Base-by-base conservation (phyloP, 2,329 filamentous ascomycete species). In the Botrytis deweyae region DNA sequence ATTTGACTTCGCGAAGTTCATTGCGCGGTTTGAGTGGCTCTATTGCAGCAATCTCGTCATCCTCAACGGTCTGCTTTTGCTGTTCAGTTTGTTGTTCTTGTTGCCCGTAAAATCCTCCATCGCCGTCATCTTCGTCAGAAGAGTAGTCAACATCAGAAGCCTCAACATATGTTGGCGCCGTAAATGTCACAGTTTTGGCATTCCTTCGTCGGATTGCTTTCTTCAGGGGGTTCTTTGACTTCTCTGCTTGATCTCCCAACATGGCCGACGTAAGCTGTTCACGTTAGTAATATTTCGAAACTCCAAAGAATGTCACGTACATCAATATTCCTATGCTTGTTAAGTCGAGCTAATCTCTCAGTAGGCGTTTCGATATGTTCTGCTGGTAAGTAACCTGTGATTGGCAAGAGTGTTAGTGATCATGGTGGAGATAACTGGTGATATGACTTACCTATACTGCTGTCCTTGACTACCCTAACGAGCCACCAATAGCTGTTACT, bases 401-500 rank as follows among this genome's bases (percentile, higher is more conserved):
- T 33, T 22, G 40, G 4, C 33, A 44, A 44, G 6, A 66, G 25
- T 72, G 61, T 77, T 65, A 72, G 38, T 61, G 12, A 29, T 29
- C n/a, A 3, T 8, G n/a, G 36, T 33, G 22, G 40, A 38, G 44
- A 71, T 49, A 12, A 40, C n/a, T 25, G 33, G 44, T 58, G 68
- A 20, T 25, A 40, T 36, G 36, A 79, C 85, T 73, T 82, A 90
- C 88, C 89, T 83, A 99, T 99, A 82, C 94, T 98, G 82, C 93
- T 97, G 83, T 99, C 96, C 83, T 98, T 98, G 71, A 98, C 95
- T 64, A 99, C 93, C 77, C 95, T 89, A 22, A 99, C 96, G 75
- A 99, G 89, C 96, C 96, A 99, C 96, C 96, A 99, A 83, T 99
- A 99, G 84, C 95, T 98, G 85, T 99, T 99, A 84, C 94, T 98